phyloP scores from a whole-genome alignment of 257 asterid genomes.

The Salvia splendens region DNA sequence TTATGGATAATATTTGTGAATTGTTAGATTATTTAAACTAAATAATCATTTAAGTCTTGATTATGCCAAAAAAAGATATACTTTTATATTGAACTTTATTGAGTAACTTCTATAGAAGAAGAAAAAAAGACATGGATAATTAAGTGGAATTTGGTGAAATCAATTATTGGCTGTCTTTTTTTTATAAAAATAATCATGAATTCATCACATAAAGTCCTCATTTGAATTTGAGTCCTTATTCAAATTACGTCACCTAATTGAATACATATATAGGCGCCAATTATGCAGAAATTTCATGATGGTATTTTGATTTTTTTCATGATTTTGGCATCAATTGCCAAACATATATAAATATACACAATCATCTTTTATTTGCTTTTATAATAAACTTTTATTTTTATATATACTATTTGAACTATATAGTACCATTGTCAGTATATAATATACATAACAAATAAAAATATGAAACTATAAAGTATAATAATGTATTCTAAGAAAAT shows the following conservation, averaged over 20 bases:
- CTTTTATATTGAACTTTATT: neutral
- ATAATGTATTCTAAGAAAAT: too few relatives aligned
- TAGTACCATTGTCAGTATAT: too few relatives aligned
- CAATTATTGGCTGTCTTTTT: neutral
- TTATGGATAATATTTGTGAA: too few relatives aligned
- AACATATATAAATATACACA: neutral
- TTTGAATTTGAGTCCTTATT: constrained; percentile 26
- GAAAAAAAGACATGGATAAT: too few relatives aligned
- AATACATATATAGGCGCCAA: constrained; percentile 10
- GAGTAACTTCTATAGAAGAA: neutral
- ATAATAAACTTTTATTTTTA: neutral
- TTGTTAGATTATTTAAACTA: too few relatives aligned
- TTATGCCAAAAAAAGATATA: too few relatives aligned
- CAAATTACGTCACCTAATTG: constrained; percentile 29
- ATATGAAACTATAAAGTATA: too few relatives aligned
- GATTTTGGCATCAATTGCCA: constrained; percentile 31
- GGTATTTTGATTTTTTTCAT: constrained; percentile 11
- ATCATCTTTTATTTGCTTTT: neutral
- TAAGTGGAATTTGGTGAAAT: constrained; percentile 21
- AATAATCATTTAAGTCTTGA: too few relatives aligned
- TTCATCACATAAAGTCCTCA: constrained; percentile 27
- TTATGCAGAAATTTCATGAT: constrained; percentile 25
- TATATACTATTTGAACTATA: too few relatives aligned
- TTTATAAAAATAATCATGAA: constrained; percentile 11
- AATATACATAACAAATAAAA: too few relatives aligned